Evolutionary conservation across 2,329 filamentous ascomycete species (phyloP), one percentile per base, ranked within the genome.

Genomic region (Colletotrichum cereale): DNA sequence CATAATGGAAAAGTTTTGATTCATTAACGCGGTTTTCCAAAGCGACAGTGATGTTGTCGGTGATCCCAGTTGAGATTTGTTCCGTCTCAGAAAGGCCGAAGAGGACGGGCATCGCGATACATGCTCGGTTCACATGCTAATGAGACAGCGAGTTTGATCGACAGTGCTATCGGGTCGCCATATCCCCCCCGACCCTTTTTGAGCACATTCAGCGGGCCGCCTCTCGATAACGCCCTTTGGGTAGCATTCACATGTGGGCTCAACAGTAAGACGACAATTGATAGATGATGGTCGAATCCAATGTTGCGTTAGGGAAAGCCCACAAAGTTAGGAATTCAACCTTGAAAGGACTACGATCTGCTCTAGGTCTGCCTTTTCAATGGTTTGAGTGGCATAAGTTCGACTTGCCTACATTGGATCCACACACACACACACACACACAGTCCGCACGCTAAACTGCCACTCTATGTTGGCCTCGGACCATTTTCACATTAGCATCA

Each of bases 1-100:
- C 66, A 64, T 58, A 64, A 55, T 63, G 2, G 3, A 68, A 73
- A 73, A 67, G 44, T 71, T 72, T 0, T 29, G 29, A 55, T 66
- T 52, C 10, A 44, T 52, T 6, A 14, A 24, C 14, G 18, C 21
- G 8, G 26, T n/a, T 1, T 61, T 31, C 12, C 6, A 40, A 36
- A 29, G 26, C 44, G 8, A 31, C 16, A 26, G 18, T 47, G 24
- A 11, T 21, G 40, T 18, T 18, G 24, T 31, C 10, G 26, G n/a
- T 16, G 26, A 8, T 31, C 12, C 11, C 34, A 18, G 5, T 4
- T 24, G 53, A 24, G 21, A 40, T 21, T 8, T 14, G 6, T 38
- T 38, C n/a, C 26, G 2, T 18, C 12, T 11, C 7, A 5, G 50
- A 21, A 12, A 12, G 18, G 31, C 11, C 10, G 7, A 24, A n/a